Base-by-base conservation (phyloP, 805 yeast genomes). In the Wickerhamiella cacticola region DNA sequence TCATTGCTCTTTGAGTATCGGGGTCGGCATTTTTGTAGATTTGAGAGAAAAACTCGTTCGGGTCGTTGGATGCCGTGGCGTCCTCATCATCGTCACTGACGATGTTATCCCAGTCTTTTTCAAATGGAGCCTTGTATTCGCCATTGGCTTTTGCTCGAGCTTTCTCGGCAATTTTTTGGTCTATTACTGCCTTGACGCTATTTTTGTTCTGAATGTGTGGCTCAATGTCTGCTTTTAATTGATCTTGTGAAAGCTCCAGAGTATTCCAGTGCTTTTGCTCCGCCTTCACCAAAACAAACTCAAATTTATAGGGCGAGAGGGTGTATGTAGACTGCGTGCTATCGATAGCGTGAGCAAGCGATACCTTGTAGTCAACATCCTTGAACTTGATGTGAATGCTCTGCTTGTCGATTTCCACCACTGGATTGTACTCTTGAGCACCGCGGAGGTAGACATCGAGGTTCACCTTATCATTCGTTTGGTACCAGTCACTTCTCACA, bases 1-100 rank as follows among this genome's bases (percentile, higher is more conserved):
- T 82, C 97, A 92, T 92, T 1, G 99, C 99, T 45, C 94, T 71
- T 55, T 70, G 70, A 1, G 94, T 80, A 57, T 92, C 96, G 6
- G 82, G 92, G 60, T 87, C 94, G 0, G 94, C 89, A 53, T 74
- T 79, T 23, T 73, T 72, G 65, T 82, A 92, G 9, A 92, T 59
- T 53, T 77, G 71, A 55, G 77, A 74, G 67, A 92, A 92, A 57
- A 92, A 88, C 21, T 72, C 75, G 12, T 68, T 69, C 0, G 69
- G 68, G 22, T 67, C 71, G 0, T 63, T 68, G 24, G 25, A 23
- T 16, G 9, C 41, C 8, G 16, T 19, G 2, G 73, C 76, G 1
- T 65, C 70, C 5, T 66, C 74, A 2, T 68, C 72, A 22, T 22
- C 24, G 2, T 66, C 69, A 2, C 67, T 71, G 9, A 66, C 74